Percentiles rank a stretch among this genome's conserved stretches.
Conservation (phyloP, 306 rosid genomes). For the Dalbergia cultrata region DNA sequence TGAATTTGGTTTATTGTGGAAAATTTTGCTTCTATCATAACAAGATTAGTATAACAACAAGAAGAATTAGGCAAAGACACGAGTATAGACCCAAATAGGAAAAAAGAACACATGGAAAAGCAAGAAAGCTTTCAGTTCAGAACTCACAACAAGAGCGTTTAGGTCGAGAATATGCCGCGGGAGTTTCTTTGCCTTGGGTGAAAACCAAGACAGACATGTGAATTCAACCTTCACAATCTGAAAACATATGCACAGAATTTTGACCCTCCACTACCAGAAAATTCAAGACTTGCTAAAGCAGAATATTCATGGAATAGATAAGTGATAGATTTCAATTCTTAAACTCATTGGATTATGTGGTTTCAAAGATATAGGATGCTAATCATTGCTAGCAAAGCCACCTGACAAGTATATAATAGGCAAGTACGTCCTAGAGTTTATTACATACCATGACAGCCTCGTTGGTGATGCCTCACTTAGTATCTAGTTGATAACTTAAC, state of each 20-base stretch:
- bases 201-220: conserved; percentile 69
- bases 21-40: too few species aligned
- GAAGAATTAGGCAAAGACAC: background rate
- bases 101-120: conserved; percentile 3
- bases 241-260: conserved; percentile 42
- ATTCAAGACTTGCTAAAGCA: background rate
- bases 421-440: background rate
- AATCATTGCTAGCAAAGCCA: background rate
- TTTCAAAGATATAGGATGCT: conserved; percentile 6
- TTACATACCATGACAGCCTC: background rate
- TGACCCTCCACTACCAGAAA: too few species aligned
- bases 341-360: background rate
- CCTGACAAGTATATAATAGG: conserved; percentile 1
- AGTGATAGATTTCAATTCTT: conserved; percentile 7
- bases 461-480: background rate
- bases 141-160: conserved; percentile 82
- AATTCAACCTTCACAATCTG: conserved; percentile 91
- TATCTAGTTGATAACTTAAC: background rate
- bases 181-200: conserved; percentile 63
- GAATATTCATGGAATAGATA: background rate
- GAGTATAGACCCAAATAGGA: background rate
- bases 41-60: background rate
- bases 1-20: too few species aligned
- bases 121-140: conserved; percentile 38
- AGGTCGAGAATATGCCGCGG: conserved; percentile 80